A percentile compares a stretch with the other conserved stretches of the same genome.
These are phyloP conservation scores for Stephania japonica DNA, from an alignment of 164 flowering plant genomes.

Conservation along the genomic window DNA sequence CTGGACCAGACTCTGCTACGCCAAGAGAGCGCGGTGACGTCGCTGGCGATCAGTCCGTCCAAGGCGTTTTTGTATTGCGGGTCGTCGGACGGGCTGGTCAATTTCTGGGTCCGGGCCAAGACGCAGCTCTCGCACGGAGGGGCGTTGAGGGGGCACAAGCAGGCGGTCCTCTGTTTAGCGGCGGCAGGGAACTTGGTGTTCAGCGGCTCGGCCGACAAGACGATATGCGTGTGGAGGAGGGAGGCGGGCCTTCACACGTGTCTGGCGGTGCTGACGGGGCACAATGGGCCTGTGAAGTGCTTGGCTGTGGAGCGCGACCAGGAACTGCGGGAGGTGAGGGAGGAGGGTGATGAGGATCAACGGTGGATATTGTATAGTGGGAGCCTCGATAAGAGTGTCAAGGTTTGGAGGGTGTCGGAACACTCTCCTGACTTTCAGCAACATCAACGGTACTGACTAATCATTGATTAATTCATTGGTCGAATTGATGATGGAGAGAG, in stretches of 20 bases:
- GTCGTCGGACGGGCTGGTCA: slow-evolving; percentile 72
- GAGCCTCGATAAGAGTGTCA: slow-evolving; percentile 79
- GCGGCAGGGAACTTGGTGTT: slow-evolving; percentile 55
- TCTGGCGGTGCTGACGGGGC: slow-evolving; percentile 66
- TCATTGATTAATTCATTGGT: no score
- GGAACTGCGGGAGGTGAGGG: slow-evolving; percentile 13
- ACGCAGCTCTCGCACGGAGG: slow-evolving; percentile 49
- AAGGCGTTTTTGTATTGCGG: slow-evolving; percentile 60
- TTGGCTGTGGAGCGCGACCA: slow-evolving; percentile 53
- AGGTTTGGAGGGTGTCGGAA: slow-evolving; percentile 77
- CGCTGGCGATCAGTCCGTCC: slow-evolving; percentile 39
- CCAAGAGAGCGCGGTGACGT: slow-evolving; percentile 78
- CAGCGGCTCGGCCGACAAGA: slow-evolving; percentile 82
- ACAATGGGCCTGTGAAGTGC: slow-evolving; percentile 78
- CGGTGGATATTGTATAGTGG: slow-evolving; percentile 71
- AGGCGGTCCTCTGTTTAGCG: slow-evolving; percentile 68
- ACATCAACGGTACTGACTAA: neutral
- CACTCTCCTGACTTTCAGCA: slow-evolving; percentile 23
- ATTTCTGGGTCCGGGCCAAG: slow-evolving; percentile 67
- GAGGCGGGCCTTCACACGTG: slow-evolving; percentile 54
- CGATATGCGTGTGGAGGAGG: slow-evolving; percentile 75
- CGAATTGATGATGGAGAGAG: no score
- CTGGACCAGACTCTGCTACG: slow-evolving; percentile 39
- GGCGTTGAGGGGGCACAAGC: slow-evolving; percentile 64
- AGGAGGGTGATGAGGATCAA: slow-evolving; percentile 17